Base-by-base conservation (phyloP, 108 stramenopile genomes). In the Parmales sp. region DNA sequence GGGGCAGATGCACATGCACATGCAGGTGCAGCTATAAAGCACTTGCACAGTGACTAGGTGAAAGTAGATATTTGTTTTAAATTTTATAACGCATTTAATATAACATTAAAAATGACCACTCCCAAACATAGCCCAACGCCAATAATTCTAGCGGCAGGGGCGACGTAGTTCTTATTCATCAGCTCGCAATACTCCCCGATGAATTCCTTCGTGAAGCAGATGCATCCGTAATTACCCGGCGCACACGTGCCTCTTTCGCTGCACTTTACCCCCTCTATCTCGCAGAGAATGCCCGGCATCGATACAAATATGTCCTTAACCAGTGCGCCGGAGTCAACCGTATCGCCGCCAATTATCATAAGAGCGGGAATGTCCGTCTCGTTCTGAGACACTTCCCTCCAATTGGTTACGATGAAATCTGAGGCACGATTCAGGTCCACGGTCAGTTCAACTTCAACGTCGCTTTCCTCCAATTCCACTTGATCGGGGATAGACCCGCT, bases 331-430 rank as follows among this genome's bases (percentile, higher is more conserved):
- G 45, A 66, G 28, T 82, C 75, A 20, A 74, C 23, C 36, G 78
- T 82, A 25, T 69, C 68, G 34, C 81, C 81, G 28, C 77, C 81
- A 64, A 82, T 82, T 6, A 79, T 11, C 51, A 82, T 67, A 0
- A 82, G 60, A 45, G 74, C n/a, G 3, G 80, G 76, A 39, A 77
- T 49, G 31, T 20, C 2, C n/a, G 36, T 13, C 41, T 78, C 74
- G 26, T 34, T 13, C 0, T 37, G 48, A 11, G 39, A 38, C 5
- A 68, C 65, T 43, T 67, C 48, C 49, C 69, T 11, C 5, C 36
- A 34, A 5, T 34, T 60, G 31, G 26, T 19, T 3, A 28, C 3
- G 31, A 28, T 34, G 28, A 60, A 60, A 1, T 3, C 3, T 7
- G 54, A 26, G 13, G 13, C 26, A 60, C 31, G 28, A 34, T 23